Evolutionary conservation across 495 filamentous ascomycete species (phyloP), one percentile per base, ranked within the genome.

Genomic region (Tuber aestivum): DNA sequence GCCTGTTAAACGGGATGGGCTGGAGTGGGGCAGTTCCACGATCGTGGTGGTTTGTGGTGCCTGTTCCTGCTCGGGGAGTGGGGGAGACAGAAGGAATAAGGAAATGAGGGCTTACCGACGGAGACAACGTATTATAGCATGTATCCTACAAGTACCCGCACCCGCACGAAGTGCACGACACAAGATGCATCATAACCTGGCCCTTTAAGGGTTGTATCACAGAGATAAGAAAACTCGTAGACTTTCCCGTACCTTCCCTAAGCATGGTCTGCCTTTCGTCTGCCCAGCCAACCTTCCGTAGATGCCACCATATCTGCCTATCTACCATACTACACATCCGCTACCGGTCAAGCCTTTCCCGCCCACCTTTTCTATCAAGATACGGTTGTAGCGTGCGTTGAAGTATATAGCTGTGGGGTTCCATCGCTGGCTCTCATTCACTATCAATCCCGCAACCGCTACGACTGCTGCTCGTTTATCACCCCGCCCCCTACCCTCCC

Each of bases 81-180:
- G 56, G 72, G 78, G 70, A 70, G 65, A 72, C 32, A 73, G 75
- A 72, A 79, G 76, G 78, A 72, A 42, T 72, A 72, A 74, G 44
- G 50, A 61, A 61, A 27, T 32, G 27, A 65, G 56, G 56, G 50
- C 69, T 74, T 78, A 72, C 75, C n/a, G n/a, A 32, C 12, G 6
- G 56, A 65, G n/a, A n/a, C n/a, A n/a, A n/a, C n/a, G n/a, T n/a
- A n/a, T n/a, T n/a, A n/a, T n/a, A n/a, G n/a, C n/a, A n/a, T n/a
- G n/a, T n/a, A n/a, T n/a, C n/a, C n/a, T n/a, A n/a, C n/a, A n/a
- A n/a, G n/a, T n/a, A n/a, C n/a, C n/a, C n/a, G n/a, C n/a, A n/a
- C n/a, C n/a, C n/a, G n/a, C n/a, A 79, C 72, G 78, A 79, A 79
- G 76, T 72, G 72, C 78, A 79, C 76, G 78, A 79, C 79, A 76